These are phyloP conservation scores for Lindgomyces ingoldianus DNA, from an alignment of 495 filamentous ascomycete genomes.

Conservation along the genomic window DNA sequence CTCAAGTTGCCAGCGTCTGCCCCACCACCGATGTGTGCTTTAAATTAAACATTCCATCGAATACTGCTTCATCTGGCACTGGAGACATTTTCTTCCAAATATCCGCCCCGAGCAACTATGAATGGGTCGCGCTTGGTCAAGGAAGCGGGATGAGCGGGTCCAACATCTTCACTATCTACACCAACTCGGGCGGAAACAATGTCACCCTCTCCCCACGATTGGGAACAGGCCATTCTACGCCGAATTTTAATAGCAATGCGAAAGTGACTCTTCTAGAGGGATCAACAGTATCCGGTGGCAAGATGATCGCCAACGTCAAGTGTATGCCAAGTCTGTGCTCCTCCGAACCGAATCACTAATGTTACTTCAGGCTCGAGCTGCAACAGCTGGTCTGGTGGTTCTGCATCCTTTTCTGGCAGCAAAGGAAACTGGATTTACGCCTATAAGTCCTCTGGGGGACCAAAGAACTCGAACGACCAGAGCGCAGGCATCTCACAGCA, in stretches of 20 bases:
- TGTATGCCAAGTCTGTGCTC: slow-evolving; percentile 27
- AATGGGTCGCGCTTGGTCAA: slow-evolving; percentile 46
- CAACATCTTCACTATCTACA: slow-evolving; percentile 49
- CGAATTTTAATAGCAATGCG: slow-evolving; percentile 37
- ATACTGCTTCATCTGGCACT: slow-evolving; percentile 40
- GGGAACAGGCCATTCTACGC: slow-evolving; percentile 34
- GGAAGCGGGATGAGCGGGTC: slow-evolving; percentile 42
- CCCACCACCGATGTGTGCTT: slow-evolving; percentile 41
- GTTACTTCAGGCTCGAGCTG: slow-evolving; percentile 56
- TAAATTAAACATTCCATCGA: slow-evolving; percentile 43
- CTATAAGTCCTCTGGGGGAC: slow-evolving; percentile 54
- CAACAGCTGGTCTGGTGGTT: slow-evolving; percentile 55
- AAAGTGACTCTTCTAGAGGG: slow-evolving; percentile 45
- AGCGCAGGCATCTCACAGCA: slow-evolving; percentile 60
- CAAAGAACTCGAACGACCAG: slow-evolving; percentile 56
- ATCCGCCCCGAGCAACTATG: slow-evolving; percentile 41
- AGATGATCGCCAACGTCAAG: slow-evolving; percentile 48
- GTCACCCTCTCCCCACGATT: slow-evolving; percentile 46
- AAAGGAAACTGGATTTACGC: slow-evolving; percentile 67
- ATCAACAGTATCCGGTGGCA: slow-evolving; percentile 41
- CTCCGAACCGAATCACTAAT: background rate
- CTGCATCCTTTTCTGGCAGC: slow-evolving; percentile 49
- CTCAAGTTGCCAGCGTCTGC: slow-evolving; percentile 32
- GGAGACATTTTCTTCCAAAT: slow-evolving; percentile 49
- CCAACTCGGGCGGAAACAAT: slow-evolving; percentile 40